phyloP scores from a whole-genome alignment of 208 protist species.

The Borovskyia barvae region DNA sequence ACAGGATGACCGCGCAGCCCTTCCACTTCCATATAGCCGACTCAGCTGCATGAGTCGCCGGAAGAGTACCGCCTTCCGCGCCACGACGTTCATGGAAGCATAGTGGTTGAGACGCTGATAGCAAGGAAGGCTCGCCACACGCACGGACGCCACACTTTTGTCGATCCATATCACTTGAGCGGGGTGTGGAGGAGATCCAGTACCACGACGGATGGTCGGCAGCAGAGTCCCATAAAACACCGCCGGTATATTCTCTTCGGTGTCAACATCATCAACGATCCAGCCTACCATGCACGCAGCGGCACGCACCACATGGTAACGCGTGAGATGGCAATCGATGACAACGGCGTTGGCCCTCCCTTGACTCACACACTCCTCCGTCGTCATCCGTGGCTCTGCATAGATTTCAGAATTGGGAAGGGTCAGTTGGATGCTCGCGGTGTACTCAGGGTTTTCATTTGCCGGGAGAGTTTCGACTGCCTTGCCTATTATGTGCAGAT shows the following conservation, averaged over 20 bases:
- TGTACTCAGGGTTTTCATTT: neutral
- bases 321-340: slow-evolving; percentile 55
- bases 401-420: no score
- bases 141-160: slow-evolving; percentile 55
- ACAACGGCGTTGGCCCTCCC: slow-evolving; percentile 18
- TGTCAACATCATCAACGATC: slow-evolving; percentile 51
- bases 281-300: slow-evolving; percentile 60
- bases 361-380: no score
- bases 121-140: slow-evolving; percentile 57
- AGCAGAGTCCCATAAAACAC: slow-evolving; percentile 38
- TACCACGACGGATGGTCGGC: neutral
- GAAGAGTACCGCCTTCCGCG: slow-evolving; percentile 88
- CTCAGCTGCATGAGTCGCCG: slow-evolving; percentile 71
- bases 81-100: slow-evolving; percentile 85
- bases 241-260: slow-evolving; percentile 29
- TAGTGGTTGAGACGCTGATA: slow-evolving; percentile 95
- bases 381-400: neutral
- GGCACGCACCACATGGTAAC: slow-evolving; percentile 83
- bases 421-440: no score
- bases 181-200: slow-evolving; percentile 20
- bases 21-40: neutral
- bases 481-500: neutral
- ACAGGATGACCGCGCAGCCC: no score
- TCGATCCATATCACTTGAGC: slow-evolving; percentile 91
- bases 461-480: neutral